phyloP scores from a whole-genome alignment of 352 stramenopile species.

The Phytophthora citrophthora region DNA sequence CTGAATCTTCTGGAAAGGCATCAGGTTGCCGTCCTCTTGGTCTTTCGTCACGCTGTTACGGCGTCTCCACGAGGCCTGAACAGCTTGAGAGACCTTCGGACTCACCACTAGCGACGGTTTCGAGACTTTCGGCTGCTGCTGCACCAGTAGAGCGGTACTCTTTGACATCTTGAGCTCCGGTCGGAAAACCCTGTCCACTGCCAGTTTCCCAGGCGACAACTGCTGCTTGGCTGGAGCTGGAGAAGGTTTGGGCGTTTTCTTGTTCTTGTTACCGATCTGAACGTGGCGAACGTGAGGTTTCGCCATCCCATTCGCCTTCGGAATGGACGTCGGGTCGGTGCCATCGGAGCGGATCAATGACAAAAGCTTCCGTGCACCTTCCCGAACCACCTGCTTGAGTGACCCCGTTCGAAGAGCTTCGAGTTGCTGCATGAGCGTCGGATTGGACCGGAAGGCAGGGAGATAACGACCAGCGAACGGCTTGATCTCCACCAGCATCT shows the following conservation, averaged over 20 bases:
- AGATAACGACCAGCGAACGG: conserved; percentile 43
- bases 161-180: conserved; percentile 28
- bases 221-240: conserved; percentile 6
- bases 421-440: conserved; percentile 34
- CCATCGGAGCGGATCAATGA: conserved; percentile 66
- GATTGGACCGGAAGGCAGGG: conserved; percentile 33
- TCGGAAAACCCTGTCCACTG: conserved; percentile 25
- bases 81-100: conserved; percentile 48
- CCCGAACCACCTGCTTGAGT: conserved; percentile 52
- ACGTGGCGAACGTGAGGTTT: conserved; percentile 42
- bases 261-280: conserved; percentile 20
- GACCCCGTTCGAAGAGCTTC: conserved; percentile 41
- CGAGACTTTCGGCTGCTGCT: background rate
- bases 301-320: conserved; percentile 26
- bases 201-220: conserved; percentile 23
- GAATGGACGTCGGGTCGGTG: conserved; percentile 41
- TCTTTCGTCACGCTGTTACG: conserved; percentile 38
- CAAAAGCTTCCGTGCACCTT: conserved; percentile 59
- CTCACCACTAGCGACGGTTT: conserved; percentile 31
- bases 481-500: conserved; percentile 58
- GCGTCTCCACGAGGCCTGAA: conserved; percentile 47
- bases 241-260: conserved; percentile 17
- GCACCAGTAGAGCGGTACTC: conserved; percentile 12
- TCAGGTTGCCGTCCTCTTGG: conserved; percentile 30
- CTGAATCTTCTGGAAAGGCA: conserved; percentile 42